phyloP scores from a whole-genome alignment of 148 eudicot genomes.

The Chenopodium album region DNA sequence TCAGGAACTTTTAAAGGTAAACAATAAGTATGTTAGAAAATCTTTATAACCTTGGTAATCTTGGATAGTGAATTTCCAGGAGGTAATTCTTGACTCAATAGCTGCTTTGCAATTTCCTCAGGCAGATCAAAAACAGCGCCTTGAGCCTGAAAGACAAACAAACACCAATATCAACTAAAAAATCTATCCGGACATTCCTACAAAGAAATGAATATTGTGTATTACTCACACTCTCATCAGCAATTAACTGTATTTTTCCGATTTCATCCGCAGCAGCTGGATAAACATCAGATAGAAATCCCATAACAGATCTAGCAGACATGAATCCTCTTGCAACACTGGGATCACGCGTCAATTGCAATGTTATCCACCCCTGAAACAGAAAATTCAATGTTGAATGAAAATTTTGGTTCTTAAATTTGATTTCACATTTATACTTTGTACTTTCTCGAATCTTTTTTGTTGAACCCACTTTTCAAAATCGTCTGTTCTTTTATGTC shows the following conservation, averaged over 20 bases:
- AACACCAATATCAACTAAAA: constrained; percentile 10
- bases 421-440: too few species aligned
- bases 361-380: constrained; percentile 80
- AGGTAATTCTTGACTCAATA: constrained; percentile 65
- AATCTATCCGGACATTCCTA: neutral
- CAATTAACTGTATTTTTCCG: constrained; percentile 86
- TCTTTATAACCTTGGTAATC: constrained; percentile 59
- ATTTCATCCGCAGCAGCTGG: constrained; percentile 85
- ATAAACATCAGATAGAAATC: constrained; percentile 83
- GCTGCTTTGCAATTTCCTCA: constrained; percentile 85
- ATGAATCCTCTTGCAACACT: constrained; percentile 63
- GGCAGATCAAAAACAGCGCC: constrained; percentile 99
- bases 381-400: constrained; percentile 17
- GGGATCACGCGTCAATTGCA: constrained; percentile 80
- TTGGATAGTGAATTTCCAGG: constrained; percentile 81
- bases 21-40: neutral
- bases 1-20: neutral
- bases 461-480: too few species aligned
- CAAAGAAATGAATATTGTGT: neutral
- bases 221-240: constrained; percentile 64
- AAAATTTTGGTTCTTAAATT: neutral
- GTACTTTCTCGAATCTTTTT: too few species aligned
- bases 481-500: too few species aligned
- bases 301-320: constrained; percentile 88
- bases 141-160: constrained; percentile 51